These are phyloP conservation scores for Fusarium marasasianum DNA, from an alignment of 2,329 filamentous ascomycete species.

Conservation along the genomic window DNA sequence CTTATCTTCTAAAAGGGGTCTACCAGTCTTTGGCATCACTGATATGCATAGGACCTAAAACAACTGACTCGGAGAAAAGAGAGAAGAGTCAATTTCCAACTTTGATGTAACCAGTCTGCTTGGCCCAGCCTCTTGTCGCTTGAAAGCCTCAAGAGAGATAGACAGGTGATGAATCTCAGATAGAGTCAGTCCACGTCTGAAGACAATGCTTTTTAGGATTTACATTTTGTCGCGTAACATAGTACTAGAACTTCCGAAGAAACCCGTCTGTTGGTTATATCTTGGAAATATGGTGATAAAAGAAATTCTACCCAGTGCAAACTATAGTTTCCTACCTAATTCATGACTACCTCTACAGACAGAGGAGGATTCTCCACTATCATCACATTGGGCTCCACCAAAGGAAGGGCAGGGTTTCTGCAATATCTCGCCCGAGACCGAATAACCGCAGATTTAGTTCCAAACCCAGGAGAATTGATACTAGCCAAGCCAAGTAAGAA, in stretches of 20 bases:
- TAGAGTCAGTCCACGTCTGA: not conserved
- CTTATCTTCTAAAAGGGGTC: not conserved
- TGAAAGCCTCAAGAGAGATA: not conserved
- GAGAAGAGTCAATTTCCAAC: fast-evolving
- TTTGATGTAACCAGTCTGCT: too few relatives aligned
- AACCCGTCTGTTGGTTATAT: not conserved
- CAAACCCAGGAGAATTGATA: not conserved
- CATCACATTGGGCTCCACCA: not conserved
- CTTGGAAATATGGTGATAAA: not conserved
- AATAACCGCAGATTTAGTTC: not conserved
- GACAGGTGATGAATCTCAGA: not conserved
- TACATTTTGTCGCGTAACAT: fast-evolving
- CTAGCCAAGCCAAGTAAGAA: not conserved
- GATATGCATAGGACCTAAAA: not conserved
- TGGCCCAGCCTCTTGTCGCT: not conserved
- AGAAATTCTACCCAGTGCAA: not conserved
- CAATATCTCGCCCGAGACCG: not conserved
- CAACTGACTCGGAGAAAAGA: not conserved
- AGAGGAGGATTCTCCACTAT: not conserved
- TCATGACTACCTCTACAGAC: not conserved
- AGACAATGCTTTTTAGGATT: not conserved
- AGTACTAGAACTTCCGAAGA: too few relatives aligned
- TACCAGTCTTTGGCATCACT: fast-evolving
- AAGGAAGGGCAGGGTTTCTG: not conserved
- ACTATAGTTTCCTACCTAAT: not conserved